These are phyloP conservation scores for Haplographium delicatum DNA, from an alignment of 495 filamentous ascomycete species.

Conservation along the genomic window DNA sequence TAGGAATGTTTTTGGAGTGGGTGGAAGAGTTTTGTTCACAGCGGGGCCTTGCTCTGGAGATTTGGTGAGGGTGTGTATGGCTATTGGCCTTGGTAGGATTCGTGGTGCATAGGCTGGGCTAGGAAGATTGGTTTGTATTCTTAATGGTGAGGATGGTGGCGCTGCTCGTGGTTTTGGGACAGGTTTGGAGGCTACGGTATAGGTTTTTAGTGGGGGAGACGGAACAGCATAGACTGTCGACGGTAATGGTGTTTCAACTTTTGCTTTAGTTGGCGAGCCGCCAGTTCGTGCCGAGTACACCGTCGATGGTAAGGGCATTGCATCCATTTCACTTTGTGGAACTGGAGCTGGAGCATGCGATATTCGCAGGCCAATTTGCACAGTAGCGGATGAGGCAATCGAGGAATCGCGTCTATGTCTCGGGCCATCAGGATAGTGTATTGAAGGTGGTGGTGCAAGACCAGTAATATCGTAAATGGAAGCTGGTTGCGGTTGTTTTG, in stretches of 20 bases:
- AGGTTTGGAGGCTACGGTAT: neutral
- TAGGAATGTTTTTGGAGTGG: constrained; percentile 18
- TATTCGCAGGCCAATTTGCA: constrained; percentile 36
- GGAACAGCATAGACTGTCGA: constrained; percentile 14
- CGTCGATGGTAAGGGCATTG: constrained; percentile 14
- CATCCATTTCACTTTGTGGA: constrained; percentile 5
- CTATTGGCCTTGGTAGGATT: neutral
- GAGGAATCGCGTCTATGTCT: constrained; percentile 31
- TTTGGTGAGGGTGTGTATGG: neutral
- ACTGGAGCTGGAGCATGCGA: constrained; percentile 24
- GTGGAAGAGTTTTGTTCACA: constrained; percentile 24
- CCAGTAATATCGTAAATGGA: constrained; percentile 22
- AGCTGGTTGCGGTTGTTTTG: constrained; percentile 2
- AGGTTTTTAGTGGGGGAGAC: constrained; percentile 4
- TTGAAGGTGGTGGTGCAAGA: constrained; percentile 20
- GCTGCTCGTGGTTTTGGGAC: constrained; percentile 1
- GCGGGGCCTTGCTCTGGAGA: too few relatives aligned
- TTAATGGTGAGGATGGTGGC: constrained; percentile 12
- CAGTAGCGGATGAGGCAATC: constrained; percentile 30
- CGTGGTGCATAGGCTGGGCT: neutral
- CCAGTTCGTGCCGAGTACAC: constrained; percentile 16
- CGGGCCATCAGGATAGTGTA: constrained; percentile 6
- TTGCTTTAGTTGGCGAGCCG: neutral
- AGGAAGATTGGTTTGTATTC: constrained; percentile 10
- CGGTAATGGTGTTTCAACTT: constrained; percentile 3